phyloP scores from a whole-genome alignment of 2,329 filamentous ascomycete species.

The Colletotrichum trifolii region DNA sequence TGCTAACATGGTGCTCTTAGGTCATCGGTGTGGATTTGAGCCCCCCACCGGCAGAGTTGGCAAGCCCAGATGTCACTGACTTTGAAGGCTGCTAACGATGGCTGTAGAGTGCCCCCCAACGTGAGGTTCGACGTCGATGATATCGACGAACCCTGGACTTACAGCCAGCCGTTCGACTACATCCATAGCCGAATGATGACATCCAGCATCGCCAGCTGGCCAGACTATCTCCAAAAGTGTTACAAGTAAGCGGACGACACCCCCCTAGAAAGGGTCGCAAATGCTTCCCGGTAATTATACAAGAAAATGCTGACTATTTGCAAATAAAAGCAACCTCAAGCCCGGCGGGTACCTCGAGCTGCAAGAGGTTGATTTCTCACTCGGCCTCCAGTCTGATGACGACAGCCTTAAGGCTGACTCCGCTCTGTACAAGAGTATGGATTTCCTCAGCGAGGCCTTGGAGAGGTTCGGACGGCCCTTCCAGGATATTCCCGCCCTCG shows the following conservation, averaged over 20 bases:
- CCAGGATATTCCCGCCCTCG: conserved; percentile 42
- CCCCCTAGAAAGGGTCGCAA: not conserved
- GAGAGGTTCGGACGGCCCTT: conserved; percentile 44
- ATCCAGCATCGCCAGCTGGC: conserved; percentile 47
- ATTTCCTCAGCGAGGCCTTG: conserved; percentile 45
- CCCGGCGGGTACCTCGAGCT: conserved; percentile 58
- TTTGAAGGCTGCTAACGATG: not conserved
- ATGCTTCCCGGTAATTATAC: not conserved
- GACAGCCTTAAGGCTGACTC: conserved; percentile 43
- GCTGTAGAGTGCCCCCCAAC: conserved; percentile 57
- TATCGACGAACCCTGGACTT: conserved; percentile 53
- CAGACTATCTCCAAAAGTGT: conserved; percentile 48
- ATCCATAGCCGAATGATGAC: conserved; percentile 52
- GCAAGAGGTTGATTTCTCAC: conserved; percentile 52
- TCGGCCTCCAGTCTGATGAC: conserved; percentile 51
- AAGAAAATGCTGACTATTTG: not conserved
- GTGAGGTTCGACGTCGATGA: conserved; percentile 59
- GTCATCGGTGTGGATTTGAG: conserved; percentile 54
- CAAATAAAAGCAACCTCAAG: conserved; percentile 42
- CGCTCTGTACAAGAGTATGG: conserved; percentile 45
- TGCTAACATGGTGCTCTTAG: conserved; percentile 20
- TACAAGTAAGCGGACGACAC: conserved; percentile 41
- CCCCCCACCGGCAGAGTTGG: conserved; percentile 52
- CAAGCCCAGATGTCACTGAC: conserved; percentile 5
- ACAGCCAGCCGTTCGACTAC: conserved; percentile 51